phyloP scores from a whole-genome alignment of 176 grass and related monocot genomes.

The Thinopyrum elongatum region DNA sequence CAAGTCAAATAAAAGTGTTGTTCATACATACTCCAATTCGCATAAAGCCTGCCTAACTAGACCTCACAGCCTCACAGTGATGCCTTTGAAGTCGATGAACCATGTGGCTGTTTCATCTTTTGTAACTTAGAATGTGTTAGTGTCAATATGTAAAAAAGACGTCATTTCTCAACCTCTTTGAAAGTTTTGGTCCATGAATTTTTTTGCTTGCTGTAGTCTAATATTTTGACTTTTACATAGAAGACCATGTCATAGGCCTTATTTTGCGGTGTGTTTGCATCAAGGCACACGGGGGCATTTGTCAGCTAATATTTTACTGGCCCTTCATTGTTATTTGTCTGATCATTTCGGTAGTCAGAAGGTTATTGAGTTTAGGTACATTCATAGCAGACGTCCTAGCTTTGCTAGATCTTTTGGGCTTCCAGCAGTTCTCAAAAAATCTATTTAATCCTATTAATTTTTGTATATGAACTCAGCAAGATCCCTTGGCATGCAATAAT shows the following conservation, averaged over 20 bases:
- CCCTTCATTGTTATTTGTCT: conserved; percentile 17
- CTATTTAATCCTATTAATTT: background rate
- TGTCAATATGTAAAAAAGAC: background rate
- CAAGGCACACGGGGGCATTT: conserved; percentile 50
- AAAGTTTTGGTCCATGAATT: background rate
- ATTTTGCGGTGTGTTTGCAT: conserved; percentile 35
- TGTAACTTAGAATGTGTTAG: background rate
- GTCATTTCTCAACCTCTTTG: conserved; percentile 1
- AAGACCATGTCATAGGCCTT: conserved; percentile 32
- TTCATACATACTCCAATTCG: background rate
- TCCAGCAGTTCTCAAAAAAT: conserved; percentile 26
- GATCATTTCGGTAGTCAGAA: conserved; percentile 33
- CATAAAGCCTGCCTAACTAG: conserved; percentile 21
- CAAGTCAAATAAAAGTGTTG: background rate
- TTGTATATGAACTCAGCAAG: conserved; percentile 18
- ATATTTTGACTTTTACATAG: conserved; percentile 36
- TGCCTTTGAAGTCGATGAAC: background rate
- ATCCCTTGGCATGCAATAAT: background rate
- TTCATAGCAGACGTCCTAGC: conserved; percentile 15
- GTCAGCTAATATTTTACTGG: conserved; percentile 45
- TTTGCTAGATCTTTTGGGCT: conserved; percentile 15
- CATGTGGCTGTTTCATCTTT: background rate
- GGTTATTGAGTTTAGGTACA: conserved; percentile 36
- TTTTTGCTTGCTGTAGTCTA: background rate
- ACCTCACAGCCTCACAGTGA: conserved; percentile 33